These are phyloP conservation scores for Eurotiales sp. DNA, from an alignment of 2,329 filamentous ascomycete species.

Conservation along the genomic window DNA sequence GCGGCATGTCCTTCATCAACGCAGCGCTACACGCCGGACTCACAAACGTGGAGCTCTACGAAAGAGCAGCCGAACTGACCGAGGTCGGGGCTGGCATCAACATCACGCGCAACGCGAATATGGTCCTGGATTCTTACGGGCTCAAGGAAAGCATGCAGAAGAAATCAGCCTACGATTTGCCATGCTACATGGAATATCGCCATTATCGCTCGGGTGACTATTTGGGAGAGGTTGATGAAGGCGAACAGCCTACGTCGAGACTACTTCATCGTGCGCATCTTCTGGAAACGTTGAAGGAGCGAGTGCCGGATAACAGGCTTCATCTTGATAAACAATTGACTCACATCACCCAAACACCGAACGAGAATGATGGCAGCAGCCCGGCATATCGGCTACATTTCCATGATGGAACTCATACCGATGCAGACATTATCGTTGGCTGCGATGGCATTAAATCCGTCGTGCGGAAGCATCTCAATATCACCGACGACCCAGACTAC, in stretches of 20 bases:
- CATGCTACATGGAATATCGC: conserved; percentile 29
- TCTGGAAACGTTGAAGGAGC: conserved; percentile 30
- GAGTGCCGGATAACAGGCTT: conserved; percentile 23
- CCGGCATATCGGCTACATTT: conserved; percentile 15
- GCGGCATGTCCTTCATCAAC: conserved; percentile 35
- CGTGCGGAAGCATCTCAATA: conserved; percentile 20
- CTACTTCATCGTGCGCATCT: conserved; percentile 31
- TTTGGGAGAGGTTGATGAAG: conserved; percentile 28
- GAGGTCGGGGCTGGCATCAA: conserved; percentile 38
- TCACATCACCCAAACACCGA: not conserved
- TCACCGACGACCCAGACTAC: conserved; percentile 28
- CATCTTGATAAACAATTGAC: conserved; percentile 26
- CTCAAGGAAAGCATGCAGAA: conserved; percentile 28
- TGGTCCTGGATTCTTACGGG: conserved; percentile 30
- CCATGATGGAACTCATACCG: conserved; percentile 9
- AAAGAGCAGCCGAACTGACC: conserved; percentile 33
- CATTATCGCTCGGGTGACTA: conserved; percentile 25
- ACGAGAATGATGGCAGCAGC: not conserved
- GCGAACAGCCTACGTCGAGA: conserved; percentile 22
- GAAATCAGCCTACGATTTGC: conserved; percentile 32
- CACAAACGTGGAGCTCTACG: conserved; percentile 33
- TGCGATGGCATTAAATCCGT: conserved; percentile 20
- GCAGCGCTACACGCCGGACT: conserved; percentile 31
- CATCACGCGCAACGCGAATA: conserved; percentile 33
- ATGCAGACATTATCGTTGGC: conserved; percentile 18